Percentiles rank a stretch among this genome's conserved stretches.
Evolutionary conservation across 257 asterid genomes (phyloP).

Genomic region (Coffea canephora): DNA sequence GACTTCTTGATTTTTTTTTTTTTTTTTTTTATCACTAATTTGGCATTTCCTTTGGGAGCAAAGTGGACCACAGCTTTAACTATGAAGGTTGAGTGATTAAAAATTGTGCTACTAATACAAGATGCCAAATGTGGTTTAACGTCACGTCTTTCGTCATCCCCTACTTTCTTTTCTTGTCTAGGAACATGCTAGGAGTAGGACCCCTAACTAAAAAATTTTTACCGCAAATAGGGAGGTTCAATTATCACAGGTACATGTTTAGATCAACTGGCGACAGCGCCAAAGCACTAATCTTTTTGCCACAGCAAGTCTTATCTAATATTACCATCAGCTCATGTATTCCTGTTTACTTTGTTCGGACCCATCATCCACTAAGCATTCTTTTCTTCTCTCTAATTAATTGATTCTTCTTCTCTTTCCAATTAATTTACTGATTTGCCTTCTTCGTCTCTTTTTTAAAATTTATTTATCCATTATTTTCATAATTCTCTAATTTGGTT

Average conservation of each 20-base stretch:
- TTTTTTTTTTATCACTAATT: not conserved
- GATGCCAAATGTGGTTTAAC: constrained; percentile 5
- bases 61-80: not conserved
- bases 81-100: constrained; percentile 4
- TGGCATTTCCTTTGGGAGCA: not conserved
- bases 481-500: too few species aligned
- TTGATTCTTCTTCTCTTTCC: too few species aligned
- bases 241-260: not conserved
- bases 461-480: too few species aligned
- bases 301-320: not conserved
- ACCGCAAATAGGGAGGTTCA: not conserved
- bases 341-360: too few species aligned
- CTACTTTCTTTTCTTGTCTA: constrained; percentile 7
- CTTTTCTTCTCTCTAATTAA: too few species aligned
- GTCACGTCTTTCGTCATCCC: constrained; percentile 19
- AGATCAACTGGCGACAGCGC: not conserved
- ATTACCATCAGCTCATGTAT: too few species aligned
- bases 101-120: not conserved
- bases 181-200: not conserved
- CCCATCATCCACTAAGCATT: too few species aligned
- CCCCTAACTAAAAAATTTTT: not conserved
- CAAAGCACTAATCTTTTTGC: too few species aligned
- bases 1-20: not conserved
- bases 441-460: too few species aligned
- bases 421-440: too few species aligned